Evolutionary conservation across 805 yeast genomes (phyloP), one percentile per base, ranked within the genome.

Genomic region (Vanderwaltozyma verrucispora): DNA sequence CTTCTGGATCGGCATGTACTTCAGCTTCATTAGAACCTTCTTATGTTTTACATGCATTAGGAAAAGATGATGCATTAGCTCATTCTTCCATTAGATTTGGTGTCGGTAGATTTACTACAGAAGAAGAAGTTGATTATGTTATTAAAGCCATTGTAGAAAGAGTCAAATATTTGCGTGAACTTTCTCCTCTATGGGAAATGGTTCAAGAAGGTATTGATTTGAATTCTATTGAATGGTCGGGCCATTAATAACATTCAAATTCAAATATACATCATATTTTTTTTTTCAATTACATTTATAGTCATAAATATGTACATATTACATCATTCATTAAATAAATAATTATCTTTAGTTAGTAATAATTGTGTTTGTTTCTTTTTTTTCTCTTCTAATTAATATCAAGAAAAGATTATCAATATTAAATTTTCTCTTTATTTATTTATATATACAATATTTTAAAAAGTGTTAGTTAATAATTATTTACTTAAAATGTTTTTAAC

Each of bases 171-270:
- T 72, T 92, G 58, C 77, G 98, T 64, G 89, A 87, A 55, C 71
- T 92, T 64, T 78, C 92, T 40, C 98, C 98, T 34, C 69, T 92
- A 52, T 92, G 97, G 97, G 98, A 92, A 67, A 88, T 92, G 97
- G 95, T 86, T 40, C 95, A 92, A 64, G 97, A 92, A 48, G 98
- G 98, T 49, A 89, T 92, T 53, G 98, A 92, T 58, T 69, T 92
- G 60, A 74, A 81, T 54, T 73, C 94, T 25, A 92, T 92, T 53
- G 94, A 92, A 67, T 92, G 98, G 98, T 84, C 95, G 42, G 97
- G 96, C 47, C 98, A 92, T 64, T 92, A 62, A 62, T 15, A 8
- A n/a, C 6, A 21, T 7, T 10, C 24, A 21, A 21, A 21, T 21
- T 21, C 24, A 21, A 21, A n/a, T n/a, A n/a, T n/a, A n/a, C n/a